Conservation (phyloP, 1,139 yeast genomes). For the Suhomyces chickasaworum region DNA sequence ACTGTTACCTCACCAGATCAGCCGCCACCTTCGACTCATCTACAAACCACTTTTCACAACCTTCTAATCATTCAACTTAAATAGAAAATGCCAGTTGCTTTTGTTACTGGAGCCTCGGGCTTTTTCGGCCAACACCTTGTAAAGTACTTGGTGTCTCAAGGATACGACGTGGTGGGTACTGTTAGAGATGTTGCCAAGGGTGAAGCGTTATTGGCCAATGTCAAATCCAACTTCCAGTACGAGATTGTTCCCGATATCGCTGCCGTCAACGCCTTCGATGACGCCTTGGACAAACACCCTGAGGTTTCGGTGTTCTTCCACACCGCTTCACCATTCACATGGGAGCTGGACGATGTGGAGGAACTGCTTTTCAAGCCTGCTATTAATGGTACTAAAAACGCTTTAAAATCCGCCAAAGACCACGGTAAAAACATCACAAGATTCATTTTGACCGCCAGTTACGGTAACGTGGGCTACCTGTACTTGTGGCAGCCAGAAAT, state of each 20-base stretch:
- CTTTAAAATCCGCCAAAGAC: neutral
- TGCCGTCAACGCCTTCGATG: constrained; percentile 13
- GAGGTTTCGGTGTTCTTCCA: neutral
- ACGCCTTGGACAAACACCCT: neutral
- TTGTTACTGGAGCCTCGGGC: constrained; percentile 45
- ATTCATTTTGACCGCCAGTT: constrained; percentile 1
- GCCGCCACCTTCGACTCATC: too few species aligned
- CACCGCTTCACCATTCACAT: neutral
- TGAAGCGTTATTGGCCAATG: constrained; percentile 24
- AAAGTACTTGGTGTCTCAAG: constrained; percentile 31
- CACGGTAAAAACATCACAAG: constrained; percentile 2
- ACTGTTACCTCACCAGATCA: neutral
- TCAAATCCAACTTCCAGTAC: constrained; percentile 12
- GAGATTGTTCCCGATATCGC: neutral
- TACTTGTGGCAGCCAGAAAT: neutral
- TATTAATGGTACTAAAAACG: neutral
- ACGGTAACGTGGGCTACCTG: neutral
- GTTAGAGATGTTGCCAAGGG: constrained; percentile 40
- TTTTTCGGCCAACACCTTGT: constrained; percentile 41
- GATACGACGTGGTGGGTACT: constrained; percentile 44
- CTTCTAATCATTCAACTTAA: too few species aligned
- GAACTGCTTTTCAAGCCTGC: neutral
- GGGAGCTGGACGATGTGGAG: neutral
- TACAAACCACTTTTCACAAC: too few species aligned
- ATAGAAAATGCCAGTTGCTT: constrained; percentile 22